Evolutionary conservation across 768 basidiomycete genomes (phyloP), one percentile per base, ranked within the genome.

Genomic region (Grammothele lineata): DNA sequence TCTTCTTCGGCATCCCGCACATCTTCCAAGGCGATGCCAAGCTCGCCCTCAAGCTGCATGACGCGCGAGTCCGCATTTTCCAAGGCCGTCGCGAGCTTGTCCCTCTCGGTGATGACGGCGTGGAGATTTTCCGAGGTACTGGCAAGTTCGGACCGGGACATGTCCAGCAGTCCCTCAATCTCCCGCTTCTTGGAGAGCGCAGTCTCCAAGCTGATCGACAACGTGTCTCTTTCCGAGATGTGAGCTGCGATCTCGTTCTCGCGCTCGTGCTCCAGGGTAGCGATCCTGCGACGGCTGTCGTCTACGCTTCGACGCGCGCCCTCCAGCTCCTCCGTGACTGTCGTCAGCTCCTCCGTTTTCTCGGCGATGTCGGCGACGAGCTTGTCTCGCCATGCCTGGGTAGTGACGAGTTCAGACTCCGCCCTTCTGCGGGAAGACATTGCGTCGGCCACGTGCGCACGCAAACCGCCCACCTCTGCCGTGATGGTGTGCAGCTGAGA

Each of bases 1-100:
- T 70, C 66, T 36, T 65, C 62, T 47, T 71, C 70, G 1, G 58
- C 58, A 32, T 65, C 62, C 37, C 50, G 53, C 10, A 51, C 27
- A 21, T 51, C 54, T 11, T 35, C 23, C 15, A 36, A 41, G 8
- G 48, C 49, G 4, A 43, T 37, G n/a, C n/a, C 30, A 12, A 55
- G 48, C 7, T 44, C 26, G 22, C 32, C 48, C 27, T 51, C 42
- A 37, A 53, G 14, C 33, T 11, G 17, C 11, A 37, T 26, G 12
- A 15, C 32, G 8, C 35, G 45, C 5, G n/a, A 22, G 15, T 6
- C 32, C 14, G 10, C 23, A 15, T 47, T 42, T 10, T 43, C 26
- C n/a, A 52, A 35, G 18, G 27, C 24, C 24, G 18, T 32, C 7
- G 41, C 19, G 3, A 52, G 40, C 15, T 18, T 4, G n/a, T 52